Conservation (phyloP, 306 rosid species). For the Castanospermum australe region DNA sequence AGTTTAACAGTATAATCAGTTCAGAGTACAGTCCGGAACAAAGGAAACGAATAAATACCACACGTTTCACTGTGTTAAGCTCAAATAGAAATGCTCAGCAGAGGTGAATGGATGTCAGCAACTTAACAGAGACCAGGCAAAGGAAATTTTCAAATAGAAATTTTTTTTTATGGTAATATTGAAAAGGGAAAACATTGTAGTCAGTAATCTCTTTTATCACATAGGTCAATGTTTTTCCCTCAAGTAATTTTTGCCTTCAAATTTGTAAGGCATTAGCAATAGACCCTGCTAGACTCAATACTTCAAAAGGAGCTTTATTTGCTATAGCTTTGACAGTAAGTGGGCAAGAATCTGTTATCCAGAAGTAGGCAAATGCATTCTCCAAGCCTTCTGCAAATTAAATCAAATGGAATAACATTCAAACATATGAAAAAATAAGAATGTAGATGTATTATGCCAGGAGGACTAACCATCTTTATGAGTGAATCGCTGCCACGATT, state of each 20-base stretch:
- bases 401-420: conserved; percentile 16
- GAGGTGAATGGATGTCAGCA: not conserved
- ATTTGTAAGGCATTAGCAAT: conserved; percentile 81
- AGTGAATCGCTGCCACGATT: conserved; percentile 76
- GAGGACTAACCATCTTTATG: conserved; percentile 70
- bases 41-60: no score
- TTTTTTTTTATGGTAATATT: conserved; percentile 10
- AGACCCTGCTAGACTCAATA: conserved; percentile 85
- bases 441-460: not conserved
- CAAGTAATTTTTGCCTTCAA: conserved; percentile 32
- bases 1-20: no score
- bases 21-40: no score
- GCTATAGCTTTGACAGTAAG: conserved; percentile 72
- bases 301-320: conserved; percentile 83
- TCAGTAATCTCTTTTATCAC: conserved; percentile 23
- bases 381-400: conserved; percentile 39
- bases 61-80: not conserved
- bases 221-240: not conserved
- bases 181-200: not conserved
- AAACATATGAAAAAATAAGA: not conserved
- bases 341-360: conserved; percentile 98
- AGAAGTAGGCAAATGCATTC: conserved; percentile 75
- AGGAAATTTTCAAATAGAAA: not conserved
- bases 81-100: not conserved
- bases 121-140: not conserved